Base-by-base conservation (phyloP, 2,329 filamentous ascomycete genomes). In the Fusarium hainanense region DNA sequence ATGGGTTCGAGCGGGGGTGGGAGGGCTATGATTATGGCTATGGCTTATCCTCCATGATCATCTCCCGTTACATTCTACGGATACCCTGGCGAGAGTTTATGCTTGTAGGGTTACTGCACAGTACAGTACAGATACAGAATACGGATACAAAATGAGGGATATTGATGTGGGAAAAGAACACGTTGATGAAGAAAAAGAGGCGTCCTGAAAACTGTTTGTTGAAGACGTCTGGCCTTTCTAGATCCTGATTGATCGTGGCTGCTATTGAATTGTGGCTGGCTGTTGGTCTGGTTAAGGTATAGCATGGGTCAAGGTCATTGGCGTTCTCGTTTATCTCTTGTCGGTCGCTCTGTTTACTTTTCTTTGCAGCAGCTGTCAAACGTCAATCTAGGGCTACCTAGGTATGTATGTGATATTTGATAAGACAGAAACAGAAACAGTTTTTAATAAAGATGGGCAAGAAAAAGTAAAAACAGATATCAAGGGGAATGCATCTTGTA, bases 191-290 rank as follows among this genome's bases (percentile, higher is more conserved):
- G 41, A 40, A 54, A 68, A 63, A 54, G 41, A 59, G 64, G 58
- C 49, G 54, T 52, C 47, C 46, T 43, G 34, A 66, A 13, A 37
- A 37, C 18, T 37, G 10, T 37, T 44, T 61, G 58, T 48, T 52
- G 7, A 51, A 51, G 23, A 41, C 20, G 11, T 41, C 11, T 13
- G 28, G 28, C 2, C 28, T 40, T 41, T 37, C 34, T 37, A 37
- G 34, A 7, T 37, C 10, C 10, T 43, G 52, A 51, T 44, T 43
- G 56, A 54, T 44, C 41, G 40, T 44, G 54, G 43, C 25, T 25
- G 25, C 25, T 25, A 25, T 62, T 37, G 54, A 70, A 69, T 28
- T 54, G 66, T 69, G 67, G 67, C 67, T 69, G 66, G 67, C 67
- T 69, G 57, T 28, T 69, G 66, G 48, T 56, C 62, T 67, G 27